Percentiles rank a stretch among this genome's conserved stretches.
Conservation (phyloP, 768 basidiomycete genomes). For the Lyophyllum shimeji region DNA sequence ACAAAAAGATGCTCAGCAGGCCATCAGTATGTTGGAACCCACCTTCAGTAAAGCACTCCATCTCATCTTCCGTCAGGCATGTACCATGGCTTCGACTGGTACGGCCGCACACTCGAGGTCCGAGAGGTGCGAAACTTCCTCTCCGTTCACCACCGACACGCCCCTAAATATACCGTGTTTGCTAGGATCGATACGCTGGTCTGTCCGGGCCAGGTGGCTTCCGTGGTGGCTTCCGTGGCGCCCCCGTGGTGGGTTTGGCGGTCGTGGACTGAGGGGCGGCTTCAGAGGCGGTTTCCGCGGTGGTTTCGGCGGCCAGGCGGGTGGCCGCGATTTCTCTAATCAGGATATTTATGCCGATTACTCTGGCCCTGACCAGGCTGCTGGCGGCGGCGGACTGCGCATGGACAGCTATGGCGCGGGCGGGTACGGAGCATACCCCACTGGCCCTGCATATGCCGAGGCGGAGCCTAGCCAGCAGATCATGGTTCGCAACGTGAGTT, state of each 20-base stretch:
- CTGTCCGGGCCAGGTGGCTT: constrained; percentile 71
- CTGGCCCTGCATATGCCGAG: constrained; percentile 42
- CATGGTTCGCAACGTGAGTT: constrained; percentile 96
- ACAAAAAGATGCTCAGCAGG: constrained; percentile 85
- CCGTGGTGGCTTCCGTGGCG: constrained; percentile 51
- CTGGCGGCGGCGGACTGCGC: constrained; percentile 36
- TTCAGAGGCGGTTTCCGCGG: constrained; percentile 41
- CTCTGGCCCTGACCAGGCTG: constrained; percentile 78
- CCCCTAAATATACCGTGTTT: not conserved
- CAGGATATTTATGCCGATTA: constrained; percentile 93
- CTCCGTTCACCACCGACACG: not conserved
- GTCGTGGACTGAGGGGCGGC: constrained; percentile 38
- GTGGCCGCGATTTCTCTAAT: constrained; percentile 78
- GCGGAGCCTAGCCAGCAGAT: constrained; percentile 95
- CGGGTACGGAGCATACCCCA: constrained; percentile 27
- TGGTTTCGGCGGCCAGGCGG: constrained; percentile 49
- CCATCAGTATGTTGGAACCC: constrained; percentile 69
- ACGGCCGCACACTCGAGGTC: constrained; percentile 92
- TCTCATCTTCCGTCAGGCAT: constrained; percentile 56
- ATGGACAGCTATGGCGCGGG: constrained; percentile 39
- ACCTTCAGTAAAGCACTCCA: not conserved
- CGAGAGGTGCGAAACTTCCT: constrained; percentile 66
- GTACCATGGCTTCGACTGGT: constrained; percentile 98
- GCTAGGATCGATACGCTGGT: constrained; percentile 85
- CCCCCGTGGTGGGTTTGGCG: constrained; percentile 25